Conservation (phyloP, 495 filamentous ascomycete species). For the Penicillium tannophilum region DNA sequence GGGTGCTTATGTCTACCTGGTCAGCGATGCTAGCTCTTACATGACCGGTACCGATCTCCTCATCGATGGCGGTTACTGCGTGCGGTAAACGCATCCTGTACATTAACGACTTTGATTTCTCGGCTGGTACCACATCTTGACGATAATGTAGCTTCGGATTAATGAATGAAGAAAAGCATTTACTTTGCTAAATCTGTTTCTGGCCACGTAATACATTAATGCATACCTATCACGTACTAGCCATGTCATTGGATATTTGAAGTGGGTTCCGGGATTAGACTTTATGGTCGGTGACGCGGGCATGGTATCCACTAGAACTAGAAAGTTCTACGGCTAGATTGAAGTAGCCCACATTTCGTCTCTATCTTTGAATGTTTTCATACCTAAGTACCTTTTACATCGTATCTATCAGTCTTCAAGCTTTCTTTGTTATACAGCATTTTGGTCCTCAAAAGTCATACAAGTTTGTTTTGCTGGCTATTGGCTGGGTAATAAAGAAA, state of each 20-base stretch:
- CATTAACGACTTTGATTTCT: conserved; percentile 10
- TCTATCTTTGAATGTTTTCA: too few relatives aligned
- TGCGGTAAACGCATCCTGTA: conserved; percentile 36
- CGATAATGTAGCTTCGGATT: conserved; percentile 3
- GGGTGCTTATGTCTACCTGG: conserved; percentile 78
- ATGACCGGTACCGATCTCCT: conserved; percentile 79
- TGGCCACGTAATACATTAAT: not conserved
- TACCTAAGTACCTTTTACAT: too few relatives aligned
- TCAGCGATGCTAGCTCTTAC: conserved; percentile 76
- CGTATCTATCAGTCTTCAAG: too few relatives aligned
- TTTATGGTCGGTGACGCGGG: too few relatives aligned
- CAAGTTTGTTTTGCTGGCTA: not conserved
- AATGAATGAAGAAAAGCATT: conserved; percentile 8
- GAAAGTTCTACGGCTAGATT: too few relatives aligned
- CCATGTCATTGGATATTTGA: too few relatives aligned
- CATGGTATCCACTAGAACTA: too few relatives aligned
- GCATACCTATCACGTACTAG: not conserved
- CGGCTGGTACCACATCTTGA: conserved; percentile 1
- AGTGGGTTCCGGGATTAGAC: too few relatives aligned
- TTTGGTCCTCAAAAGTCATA: too few relatives aligned
- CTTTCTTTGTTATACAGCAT: too few relatives aligned
- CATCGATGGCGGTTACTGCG: conserved; percentile 67
- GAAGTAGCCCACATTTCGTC: too few relatives aligned
- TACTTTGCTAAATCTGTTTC: not conserved
- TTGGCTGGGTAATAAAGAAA: not conserved